A percentile compares a stretch with the other conserved stretches of the same genome.
phyloP scores from a whole-genome alignment of 2,329 filamentous ascomycete genomes.

The Hymenoscyphus scutula region DNA sequence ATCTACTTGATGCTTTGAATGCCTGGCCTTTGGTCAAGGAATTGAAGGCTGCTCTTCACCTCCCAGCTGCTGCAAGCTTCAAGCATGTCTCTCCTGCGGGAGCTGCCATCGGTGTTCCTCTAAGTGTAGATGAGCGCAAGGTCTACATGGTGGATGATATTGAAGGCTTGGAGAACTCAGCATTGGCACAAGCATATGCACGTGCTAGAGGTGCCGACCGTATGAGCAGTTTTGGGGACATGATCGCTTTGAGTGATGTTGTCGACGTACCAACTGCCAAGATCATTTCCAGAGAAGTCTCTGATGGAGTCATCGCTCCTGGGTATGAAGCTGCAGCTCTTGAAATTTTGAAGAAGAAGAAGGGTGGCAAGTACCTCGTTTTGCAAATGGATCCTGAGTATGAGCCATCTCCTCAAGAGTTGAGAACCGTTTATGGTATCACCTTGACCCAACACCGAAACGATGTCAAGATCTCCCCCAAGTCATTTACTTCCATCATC shows the following conservation, averaged over 20 bases:
- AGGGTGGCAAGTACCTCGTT: conserved; percentile 94
- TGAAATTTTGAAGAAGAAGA: conserved; percentile 94
- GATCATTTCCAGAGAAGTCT: conserved; percentile 97
- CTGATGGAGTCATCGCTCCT: conserved; percentile 92
- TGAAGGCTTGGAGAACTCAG: conserved; percentile 78
- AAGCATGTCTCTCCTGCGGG: conserved; percentile 98
- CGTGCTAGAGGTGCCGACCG: conserved; percentile 93
- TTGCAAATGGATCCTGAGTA: conserved; percentile 92
- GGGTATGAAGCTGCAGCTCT: conserved; percentile 82
- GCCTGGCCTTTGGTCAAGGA: conserved; percentile 97
- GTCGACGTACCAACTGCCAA: conserved; percentile 92
- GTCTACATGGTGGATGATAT: conserved; percentile 99
- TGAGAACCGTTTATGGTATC: conserved; percentile 85
- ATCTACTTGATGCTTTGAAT: conserved; percentile 93
- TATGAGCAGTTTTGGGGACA: conserved; percentile 97
- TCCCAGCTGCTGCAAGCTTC: conserved; percentile 93
- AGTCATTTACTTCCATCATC: conserved; percentile 82
- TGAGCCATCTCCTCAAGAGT: conserved; percentile 71
- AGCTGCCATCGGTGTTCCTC: conserved; percentile 86
- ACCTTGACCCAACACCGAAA: conserved; percentile 89
- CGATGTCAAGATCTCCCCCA: conserved; percentile 79
- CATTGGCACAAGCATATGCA: conserved; percentile 90
- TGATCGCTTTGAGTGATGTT: conserved; percentile 87
- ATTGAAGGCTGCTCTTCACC: conserved; percentile 81
- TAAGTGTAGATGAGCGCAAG: conserved; percentile 85